Conservation (phyloP, 2,329 filamentous ascomycete species). For the Arthrocladium fulminans region DNA sequence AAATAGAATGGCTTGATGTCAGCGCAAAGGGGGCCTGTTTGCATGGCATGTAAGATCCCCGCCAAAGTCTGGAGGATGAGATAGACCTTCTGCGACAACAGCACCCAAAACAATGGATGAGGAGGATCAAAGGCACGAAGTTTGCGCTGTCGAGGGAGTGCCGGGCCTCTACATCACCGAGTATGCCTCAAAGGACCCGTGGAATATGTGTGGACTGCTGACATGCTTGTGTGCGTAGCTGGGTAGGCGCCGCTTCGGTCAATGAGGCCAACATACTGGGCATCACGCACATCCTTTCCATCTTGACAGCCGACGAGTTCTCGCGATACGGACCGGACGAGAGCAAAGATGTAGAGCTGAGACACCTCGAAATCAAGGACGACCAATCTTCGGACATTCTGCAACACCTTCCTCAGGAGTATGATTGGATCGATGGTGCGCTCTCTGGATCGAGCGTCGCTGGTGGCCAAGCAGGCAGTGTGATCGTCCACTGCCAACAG, state of each 20-base stretch:
- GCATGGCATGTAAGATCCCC: neutral
- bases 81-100: neutral
- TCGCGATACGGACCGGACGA: slow-evolving; percentile 6
- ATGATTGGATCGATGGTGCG: slow-evolving; percentile 20
- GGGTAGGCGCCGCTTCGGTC: slow-evolving; percentile 13
- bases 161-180: slow-evolving; percentile 17
- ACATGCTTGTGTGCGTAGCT: slow-evolving; percentile 7
- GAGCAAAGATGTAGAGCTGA: slow-evolving; percentile 8
- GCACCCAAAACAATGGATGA: neutral
- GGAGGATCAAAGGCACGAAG: slow-evolving; percentile 7
- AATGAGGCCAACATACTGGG: slow-evolving; percentile 11
- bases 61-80: neutral
- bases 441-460: slow-evolving; percentile 1
- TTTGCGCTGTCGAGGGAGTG: slow-evolving; percentile 8
- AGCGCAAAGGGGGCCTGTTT: neutral
- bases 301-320: slow-evolving; percentile 10
- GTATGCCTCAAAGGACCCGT: slow-evolving; percentile 3
- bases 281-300: slow-evolving; percentile 12
- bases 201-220: neutral
- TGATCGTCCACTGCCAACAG: slow-evolving; percentile 23
- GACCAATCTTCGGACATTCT: slow-evolving; percentile 20
- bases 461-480: slow-evolving; percentile 3
- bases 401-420: slow-evolving; percentile 15
- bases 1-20: neutral
- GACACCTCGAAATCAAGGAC: slow-evolving; percentile 21